A percentile compares a stretch with the other conserved stretches of the same genome.
Evolutionary conservation across 2,329 filamentous ascomycete genomes (phyloP).

Genomic region (Beauveria caledonica): DNA sequence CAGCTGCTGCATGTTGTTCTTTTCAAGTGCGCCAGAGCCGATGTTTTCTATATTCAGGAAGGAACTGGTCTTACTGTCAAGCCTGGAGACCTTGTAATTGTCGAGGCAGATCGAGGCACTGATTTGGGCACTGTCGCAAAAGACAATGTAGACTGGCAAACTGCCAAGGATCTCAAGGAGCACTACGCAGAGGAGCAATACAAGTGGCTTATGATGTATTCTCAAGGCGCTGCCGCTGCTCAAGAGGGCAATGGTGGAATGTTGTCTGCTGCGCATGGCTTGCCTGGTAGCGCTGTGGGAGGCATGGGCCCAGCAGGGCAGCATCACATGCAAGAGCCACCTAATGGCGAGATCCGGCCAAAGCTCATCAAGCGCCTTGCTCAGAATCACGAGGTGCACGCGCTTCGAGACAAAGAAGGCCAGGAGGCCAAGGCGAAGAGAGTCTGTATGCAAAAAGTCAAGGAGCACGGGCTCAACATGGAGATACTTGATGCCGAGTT

Average conservation of each 20-base stretch:
- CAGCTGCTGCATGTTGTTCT: constrained; percentile 80
- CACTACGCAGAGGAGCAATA: constrained; percentile 93
- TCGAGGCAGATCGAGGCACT: constrained; percentile 92
- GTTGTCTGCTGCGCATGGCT: constrained; percentile 53
- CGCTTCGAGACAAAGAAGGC: constrained; percentile 88
- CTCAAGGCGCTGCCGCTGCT: constrained; percentile 60
- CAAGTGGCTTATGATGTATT: constrained; percentile 99
- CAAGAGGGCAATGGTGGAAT: constrained; percentile 55
- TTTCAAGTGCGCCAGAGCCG: constrained; percentile 92
- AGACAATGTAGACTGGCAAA: constrained; percentile 79
- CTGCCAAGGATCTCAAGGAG: constrained; percentile 82
- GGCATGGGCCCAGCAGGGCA: constrained; percentile 70
- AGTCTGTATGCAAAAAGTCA: constrained; percentile 92
- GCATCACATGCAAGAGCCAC: constrained; percentile 64
- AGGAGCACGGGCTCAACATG: constrained; percentile 92
- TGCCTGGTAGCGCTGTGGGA: constrained; percentile 63
- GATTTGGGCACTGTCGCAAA: constrained; percentile 89
- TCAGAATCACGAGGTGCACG: constrained; percentile 81
- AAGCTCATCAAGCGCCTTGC: constrained; percentile 96
- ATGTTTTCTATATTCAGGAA: constrained; percentile 95
- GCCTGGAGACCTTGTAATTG: constrained; percentile 88
- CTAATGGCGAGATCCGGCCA: constrained; percentile 72
- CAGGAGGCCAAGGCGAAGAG: constrained; percentile 97
- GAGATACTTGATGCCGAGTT: constrained; percentile 98
- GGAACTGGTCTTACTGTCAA: constrained; percentile 88